Evolutionary conservation across 23 red algal genomes (phyloP).

Genomic region (Pyropia yezoensis): DNA sequence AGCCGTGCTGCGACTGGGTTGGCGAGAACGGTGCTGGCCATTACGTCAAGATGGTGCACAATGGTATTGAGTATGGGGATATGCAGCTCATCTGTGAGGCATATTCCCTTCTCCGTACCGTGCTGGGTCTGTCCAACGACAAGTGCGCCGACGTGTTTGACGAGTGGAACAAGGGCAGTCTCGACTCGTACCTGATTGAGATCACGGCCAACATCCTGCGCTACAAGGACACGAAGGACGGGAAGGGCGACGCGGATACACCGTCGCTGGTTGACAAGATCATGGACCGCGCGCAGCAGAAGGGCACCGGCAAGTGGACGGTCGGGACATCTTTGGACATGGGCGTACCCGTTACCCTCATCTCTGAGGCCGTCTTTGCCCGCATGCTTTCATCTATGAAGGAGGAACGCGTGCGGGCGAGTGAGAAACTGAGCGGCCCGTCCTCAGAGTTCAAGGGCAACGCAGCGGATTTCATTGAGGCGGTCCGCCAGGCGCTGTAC

Average conservation of each 20-base stretch:
- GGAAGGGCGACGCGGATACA: conserved; percentile 18
- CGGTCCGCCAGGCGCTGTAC: conserved; percentile 66
- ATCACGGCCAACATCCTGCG: conserved; percentile 64
- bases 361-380: conserved; percentile 64
- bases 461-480: conserved; percentile 20
- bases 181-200: conserved; percentile 60
- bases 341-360: conserved; percentile 60
- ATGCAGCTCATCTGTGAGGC: conserved; percentile 67
- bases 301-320: conserved; percentile 88
- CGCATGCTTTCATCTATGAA: conserved; percentile 67
- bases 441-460: neutral
- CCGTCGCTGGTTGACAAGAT: conserved; percentile 37
- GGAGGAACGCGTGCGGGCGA: conserved; percentile 53
- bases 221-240: conserved; percentile 21
- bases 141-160: conserved; percentile 51
- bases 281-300: conserved; percentile 51
- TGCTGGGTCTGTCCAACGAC: conserved; percentile 16
- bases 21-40: conserved; percentile 49
- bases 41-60: conserved; percentile 95
- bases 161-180: conserved; percentile 43
- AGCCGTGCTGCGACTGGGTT: conserved; percentile 59
- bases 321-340: conserved; percentile 36
- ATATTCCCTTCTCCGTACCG: conserved; percentile 12
- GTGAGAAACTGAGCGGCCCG: conserved; percentile 30
- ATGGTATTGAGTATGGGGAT: conserved; percentile 78